A percentile compares a stretch with the other conserved stretches of the same genome.
Conservation (phyloP, 2,329 filamentous ascomycete species). For the Exophiala sp. region DNA sequence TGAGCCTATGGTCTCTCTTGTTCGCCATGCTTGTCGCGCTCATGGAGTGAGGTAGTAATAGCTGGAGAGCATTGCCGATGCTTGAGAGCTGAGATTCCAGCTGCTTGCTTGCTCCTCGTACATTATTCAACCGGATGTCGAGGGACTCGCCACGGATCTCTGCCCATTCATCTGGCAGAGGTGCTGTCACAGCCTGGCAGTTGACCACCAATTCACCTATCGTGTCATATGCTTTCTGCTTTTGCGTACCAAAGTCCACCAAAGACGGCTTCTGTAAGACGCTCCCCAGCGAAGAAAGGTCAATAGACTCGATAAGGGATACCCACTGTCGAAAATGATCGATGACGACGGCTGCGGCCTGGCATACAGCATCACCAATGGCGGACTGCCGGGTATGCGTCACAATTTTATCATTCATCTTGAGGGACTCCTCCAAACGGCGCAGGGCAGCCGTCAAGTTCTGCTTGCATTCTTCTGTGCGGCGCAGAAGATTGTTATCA, state of each 20-base stretch:
- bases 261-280: conserved; percentile 80
- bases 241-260: conserved; percentile 81
- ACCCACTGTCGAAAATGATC: conserved; percentile 91
- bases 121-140: conserved; percentile 78
- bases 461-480: conserved; percentile 80
- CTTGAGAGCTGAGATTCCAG: conserved; percentile 84
- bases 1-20: conserved; percentile 45
- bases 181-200: conserved; percentile 88
- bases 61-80: conserved; percentile 80
- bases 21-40: conserved; percentile 48
- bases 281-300: conserved; percentile 73
- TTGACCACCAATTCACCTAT: conserved; percentile 83
- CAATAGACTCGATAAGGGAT: conserved; percentile 84
- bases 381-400: conserved; percentile 73
- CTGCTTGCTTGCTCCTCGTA: conserved; percentile 71
- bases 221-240: conserved; percentile 90
- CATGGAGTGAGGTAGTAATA: conserved; percentile 74
- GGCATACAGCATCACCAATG: conserved; percentile 78
- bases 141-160: conserved; percentile 86
- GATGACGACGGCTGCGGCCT: conserved; percentile 71
- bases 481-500: conserved; percentile 73
- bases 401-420: conserved; percentile 75
- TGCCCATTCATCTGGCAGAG: conserved; percentile 91
- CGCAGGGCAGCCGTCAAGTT: conserved; percentile 82
- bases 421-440: conserved; percentile 79